Evolutionary conservation across 768 basidiomycete genomes (phyloP).

Genomic region (Coprinopsis sp.): DNA sequence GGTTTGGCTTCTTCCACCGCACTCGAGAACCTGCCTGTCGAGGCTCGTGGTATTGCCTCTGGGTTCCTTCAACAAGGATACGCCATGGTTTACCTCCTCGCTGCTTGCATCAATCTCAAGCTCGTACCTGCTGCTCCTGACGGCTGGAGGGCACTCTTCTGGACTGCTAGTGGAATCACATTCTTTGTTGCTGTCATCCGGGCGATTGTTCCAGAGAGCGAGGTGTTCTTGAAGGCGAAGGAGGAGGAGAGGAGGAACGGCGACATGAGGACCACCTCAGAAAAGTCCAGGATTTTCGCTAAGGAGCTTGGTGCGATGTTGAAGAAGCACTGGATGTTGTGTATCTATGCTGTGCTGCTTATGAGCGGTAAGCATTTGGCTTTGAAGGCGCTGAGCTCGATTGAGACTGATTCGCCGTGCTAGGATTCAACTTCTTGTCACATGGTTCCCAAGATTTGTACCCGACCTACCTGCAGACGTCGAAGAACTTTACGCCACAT

Average conservation of each 20-base stretch:
- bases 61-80: slow-evolving; percentile 90
- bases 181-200: slow-evolving; percentile 66
- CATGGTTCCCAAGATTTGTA: slow-evolving; percentile 80
- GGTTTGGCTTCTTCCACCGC: slow-evolving; percentile 74
- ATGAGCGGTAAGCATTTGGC: slow-evolving; percentile 70
- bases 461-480: slow-evolving; percentile 64
- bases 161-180: slow-evolving; percentile 68
- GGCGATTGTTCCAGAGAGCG: slow-evolving; percentile 70
- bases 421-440: slow-evolving; percentile 74
- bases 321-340: slow-evolving; percentile 74
- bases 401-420: too few species aligned
- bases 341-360: slow-evolving; percentile 78
- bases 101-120: slow-evolving; percentile 75
- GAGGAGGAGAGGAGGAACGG: slow-evolving; percentile 54
- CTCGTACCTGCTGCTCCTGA: slow-evolving; percentile 43
- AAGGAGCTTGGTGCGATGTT: slow-evolving; percentile 73
- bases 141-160: slow-evolving; percentile 80
- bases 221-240: slow-evolving; percentile 63
- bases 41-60: slow-evolving; percentile 77
- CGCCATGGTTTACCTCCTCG: slow-evolving; percentile 78
- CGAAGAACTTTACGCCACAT: slow-evolving; percentile 56
- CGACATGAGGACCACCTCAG: slow-evolving; percentile 34
- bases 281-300: slow-evolving; percentile 70
- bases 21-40: slow-evolving; percentile 85
- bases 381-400: too few species aligned